Conservation (phyloP, 2,329 filamentous ascomycete species). For the Alternaria triticina region DNA sequence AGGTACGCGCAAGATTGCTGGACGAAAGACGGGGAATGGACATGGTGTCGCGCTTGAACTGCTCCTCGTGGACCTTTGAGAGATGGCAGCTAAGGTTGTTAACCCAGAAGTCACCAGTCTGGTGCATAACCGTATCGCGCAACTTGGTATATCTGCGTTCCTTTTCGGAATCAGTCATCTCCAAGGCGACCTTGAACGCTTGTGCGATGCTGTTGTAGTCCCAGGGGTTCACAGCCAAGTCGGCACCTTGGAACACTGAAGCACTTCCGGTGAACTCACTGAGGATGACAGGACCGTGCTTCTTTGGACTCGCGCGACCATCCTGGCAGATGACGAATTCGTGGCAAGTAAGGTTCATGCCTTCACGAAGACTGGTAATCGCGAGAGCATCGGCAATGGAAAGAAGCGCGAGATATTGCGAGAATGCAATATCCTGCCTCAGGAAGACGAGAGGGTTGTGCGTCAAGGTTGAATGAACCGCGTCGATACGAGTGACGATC, state of each 20-base stretch:
- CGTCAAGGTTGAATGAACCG: constrained; percentile 84
- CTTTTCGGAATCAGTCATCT: constrained; percentile 80
- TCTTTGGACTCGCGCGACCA: constrained; percentile 73
- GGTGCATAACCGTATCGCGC: constrained; percentile 74
- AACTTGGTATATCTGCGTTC: constrained; percentile 75
- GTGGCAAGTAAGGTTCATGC: constrained; percentile 96
- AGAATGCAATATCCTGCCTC: constrained; percentile 91
- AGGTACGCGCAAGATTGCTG: constrained; percentile 67
- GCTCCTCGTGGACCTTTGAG: constrained; percentile 79
- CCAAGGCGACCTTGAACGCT: constrained; percentile 81
- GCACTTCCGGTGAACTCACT: constrained; percentile 95
- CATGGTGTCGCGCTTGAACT: constrained; percentile 82
- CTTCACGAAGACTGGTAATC: constrained; percentile 93
- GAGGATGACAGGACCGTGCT: constrained; percentile 86
- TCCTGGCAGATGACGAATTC: constrained; percentile 95
- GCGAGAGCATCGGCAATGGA: constrained; percentile 90
- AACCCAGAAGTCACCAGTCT: constrained; percentile 88
- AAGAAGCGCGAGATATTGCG: constrained; percentile 90
- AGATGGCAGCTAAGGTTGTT: constrained; percentile 75
- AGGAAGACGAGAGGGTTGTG: constrained; percentile 94
- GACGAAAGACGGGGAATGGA: constrained; percentile 85
- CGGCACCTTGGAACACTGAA: constrained; percentile 79
- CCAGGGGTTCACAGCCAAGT: constrained; percentile 92
- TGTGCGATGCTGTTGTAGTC: constrained; percentile 88
- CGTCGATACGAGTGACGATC: constrained; percentile 94